Evolutionary conservation across 1,284 basidiomycete genomes (phyloP).

Genomic region (Tilletia walkeri): DNA sequence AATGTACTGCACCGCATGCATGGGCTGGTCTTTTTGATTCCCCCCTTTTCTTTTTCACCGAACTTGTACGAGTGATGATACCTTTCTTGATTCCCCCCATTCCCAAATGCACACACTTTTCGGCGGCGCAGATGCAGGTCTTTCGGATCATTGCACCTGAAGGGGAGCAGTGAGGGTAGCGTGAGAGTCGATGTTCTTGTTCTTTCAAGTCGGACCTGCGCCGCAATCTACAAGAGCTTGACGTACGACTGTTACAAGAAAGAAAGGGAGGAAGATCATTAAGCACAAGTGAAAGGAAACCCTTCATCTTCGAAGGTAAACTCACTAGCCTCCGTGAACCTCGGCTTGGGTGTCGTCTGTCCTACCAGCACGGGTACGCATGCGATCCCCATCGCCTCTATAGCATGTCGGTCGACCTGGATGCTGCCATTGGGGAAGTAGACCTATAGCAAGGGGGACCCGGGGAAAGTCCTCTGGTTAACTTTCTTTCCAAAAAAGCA

Average conservation of each 20-base stretch:
- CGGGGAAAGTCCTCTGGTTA: too few relatives aligned
- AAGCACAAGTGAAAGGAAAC: not conserved
- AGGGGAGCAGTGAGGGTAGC: too few relatives aligned
- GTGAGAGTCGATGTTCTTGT: too few relatives aligned
- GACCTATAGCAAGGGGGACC: constrained; percentile 54
- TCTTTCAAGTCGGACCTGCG: too few relatives aligned
- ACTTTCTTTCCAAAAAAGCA: not conserved
- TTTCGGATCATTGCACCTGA: too few relatives aligned
- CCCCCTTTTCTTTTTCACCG: too few relatives aligned
- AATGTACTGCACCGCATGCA: too few relatives aligned
- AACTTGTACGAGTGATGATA: too few relatives aligned
- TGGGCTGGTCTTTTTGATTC: too few relatives aligned
- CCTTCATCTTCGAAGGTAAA: not conserved
- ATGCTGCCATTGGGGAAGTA: constrained; percentile 64
- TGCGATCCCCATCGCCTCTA: constrained; percentile 22
- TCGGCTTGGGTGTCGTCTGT: not conserved
- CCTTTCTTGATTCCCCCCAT: too few relatives aligned
- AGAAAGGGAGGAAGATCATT: not conserved
- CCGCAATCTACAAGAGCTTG: not conserved
- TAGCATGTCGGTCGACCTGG: constrained; percentile 10
- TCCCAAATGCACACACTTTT: too few relatives aligned
- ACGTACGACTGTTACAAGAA: not conserved
- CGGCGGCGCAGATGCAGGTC: too few relatives aligned
- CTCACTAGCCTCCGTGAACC: constrained; percentile 16
- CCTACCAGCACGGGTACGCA: constrained; percentile 18